Base-by-base conservation (phyloP, 768 basidiomycete genomes). In the Lyophyllum semitale region DNA sequence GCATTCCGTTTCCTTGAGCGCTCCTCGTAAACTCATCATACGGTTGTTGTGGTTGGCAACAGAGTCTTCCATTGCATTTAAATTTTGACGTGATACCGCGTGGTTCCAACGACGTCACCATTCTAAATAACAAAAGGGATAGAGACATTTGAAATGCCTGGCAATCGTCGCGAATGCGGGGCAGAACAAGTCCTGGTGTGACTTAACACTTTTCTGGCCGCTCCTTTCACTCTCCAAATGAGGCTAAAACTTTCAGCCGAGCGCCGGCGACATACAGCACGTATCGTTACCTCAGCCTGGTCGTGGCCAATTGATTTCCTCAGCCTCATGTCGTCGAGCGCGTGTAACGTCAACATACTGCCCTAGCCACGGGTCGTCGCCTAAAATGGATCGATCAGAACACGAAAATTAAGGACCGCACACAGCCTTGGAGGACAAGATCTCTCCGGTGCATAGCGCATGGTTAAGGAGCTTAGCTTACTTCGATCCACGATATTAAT, bases 321-420 rank as follows among this genome's bases (percentile, higher is more conserved):
- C 83, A 38, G 81, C 78, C 38, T 74, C 78, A 44, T 76, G 76
- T 53, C 82, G 76, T 61, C 81, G 77, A 50, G 82, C 76, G 26
- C 81, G 79, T 11, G 83, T 90, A 17, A 92, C 74, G 66, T 93
- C 90, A 58, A 91, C 83, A 63, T 89, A 91, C 64, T 89, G 83
- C 7, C 85, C 85, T 0, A 88, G 88, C 77, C 84, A 88, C 12
- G 75, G 74, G 37, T 87, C 87, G 48, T 88, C 86, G 63, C 81
- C 90, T 90, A 61, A 23, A 58, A 51, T 27, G 50, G 46, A 42
- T 45, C 42, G 27, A 65, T 58, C 35, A 66, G 42, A 50, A 48
- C 25, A 45, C 46, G 40, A 42, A 44, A 30, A 26, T 55, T 27
- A 48, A 41, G 35, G 18, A 30, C 40, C 18, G 55, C 38, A 57